Evolutionary conservation across 768 basidiomycete species (phyloP), one percentile per base, ranked within the genome.

Genomic region (Collybia sp.): DNA sequence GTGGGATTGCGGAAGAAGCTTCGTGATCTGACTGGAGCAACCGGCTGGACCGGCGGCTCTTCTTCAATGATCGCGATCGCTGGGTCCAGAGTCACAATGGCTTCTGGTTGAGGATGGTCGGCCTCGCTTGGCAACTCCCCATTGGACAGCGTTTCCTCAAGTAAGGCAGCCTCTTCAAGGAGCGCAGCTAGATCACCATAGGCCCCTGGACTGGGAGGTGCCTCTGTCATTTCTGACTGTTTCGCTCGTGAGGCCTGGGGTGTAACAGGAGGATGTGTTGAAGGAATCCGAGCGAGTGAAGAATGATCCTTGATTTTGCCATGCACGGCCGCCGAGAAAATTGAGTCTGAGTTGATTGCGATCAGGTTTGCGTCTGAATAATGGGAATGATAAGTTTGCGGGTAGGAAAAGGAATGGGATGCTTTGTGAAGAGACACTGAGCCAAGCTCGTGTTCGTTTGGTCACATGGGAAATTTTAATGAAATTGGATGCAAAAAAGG

Each of bases 281-380:
- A 45, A 15, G 58, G 53, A 34, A 45, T 43, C 45, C 51, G 42
- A 30, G 53, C 42, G 9, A 52, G 48, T 13, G 59, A 49, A 5
- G 61, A 39, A 1, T 48, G 40, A 10, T 80, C 78, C 3, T 69
- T 65, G 19, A 77, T 68, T 54, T 76, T 82, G 48, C 70, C 62
- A 52, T 82, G 82, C 36, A 83, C 81, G 12, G 82, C 75, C 17
- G 81, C 78, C 40, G 64, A 70, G 61, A 83, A 83, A 3, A 67
- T 64, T 46, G 64, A 45, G 53, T 54, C 44, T 36, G 45, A 25
- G 8, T 25, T 56, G 9, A 47, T 42, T 18, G 40, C 25, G 25
- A 25, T 25, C 25, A 25, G 25, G 25, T 25, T 8, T 25, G 25
- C 4, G 25, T 25, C 25, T 8, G 25, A 25, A 25, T 25, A 25